These are phyloP conservation scores for Aspergillus sp. DNA, from an alignment of 2,329 filamentous ascomycete genomes.

Conservation along the genomic window DNA sequence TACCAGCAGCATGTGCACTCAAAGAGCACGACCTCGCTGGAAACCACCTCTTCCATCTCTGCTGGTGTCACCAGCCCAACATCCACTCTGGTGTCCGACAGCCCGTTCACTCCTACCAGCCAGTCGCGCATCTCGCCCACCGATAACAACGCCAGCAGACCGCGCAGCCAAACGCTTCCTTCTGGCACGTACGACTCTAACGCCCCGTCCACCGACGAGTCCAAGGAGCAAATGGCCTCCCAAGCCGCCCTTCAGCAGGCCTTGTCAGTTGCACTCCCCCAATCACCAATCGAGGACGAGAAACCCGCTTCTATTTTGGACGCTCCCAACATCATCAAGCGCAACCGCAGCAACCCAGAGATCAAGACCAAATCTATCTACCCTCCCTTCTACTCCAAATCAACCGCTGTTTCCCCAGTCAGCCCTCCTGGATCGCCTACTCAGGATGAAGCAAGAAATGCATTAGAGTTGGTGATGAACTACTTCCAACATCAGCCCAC, in stretches of 20 bases:
- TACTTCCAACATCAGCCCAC: conserved; percentile 71
- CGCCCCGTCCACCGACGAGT: conserved; percentile 46
- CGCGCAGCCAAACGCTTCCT: conserved; percentile 84
- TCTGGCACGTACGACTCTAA: conserved; percentile 52
- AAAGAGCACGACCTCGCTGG: conserved; percentile 62
- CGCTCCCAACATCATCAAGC: conserved; percentile 33
- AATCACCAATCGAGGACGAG: conserved; percentile 50
- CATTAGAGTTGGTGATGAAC: conserved; percentile 73
- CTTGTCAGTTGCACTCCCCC: conserved; percentile 40
- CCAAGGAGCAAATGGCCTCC: conserved; percentile 52
- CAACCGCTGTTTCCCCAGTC: conserved; percentile 43
- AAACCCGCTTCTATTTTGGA: conserved; percentile 26
- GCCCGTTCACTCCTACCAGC: conserved; percentile 58
- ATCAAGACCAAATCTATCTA: conserved; percentile 39
- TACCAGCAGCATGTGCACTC: conserved; percentile 63
- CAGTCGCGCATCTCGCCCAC: conserved; percentile 46
- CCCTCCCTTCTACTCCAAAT: conserved; percentile 33
- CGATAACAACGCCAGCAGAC: conserved; percentile 60
- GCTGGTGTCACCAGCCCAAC: conserved; percentile 68
- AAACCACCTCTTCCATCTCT: conserved; percentile 64
- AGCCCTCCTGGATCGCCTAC: conserved; percentile 64
- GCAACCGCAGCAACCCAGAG: conserved; percentile 41
- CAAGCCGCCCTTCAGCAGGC: conserved; percentile 44
- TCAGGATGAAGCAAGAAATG: conserved; percentile 79
- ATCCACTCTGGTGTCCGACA: conserved; percentile 74